phyloP scores from a whole-genome alignment of 345 rosid species.

The Eucalyptus victrix region DNA sequence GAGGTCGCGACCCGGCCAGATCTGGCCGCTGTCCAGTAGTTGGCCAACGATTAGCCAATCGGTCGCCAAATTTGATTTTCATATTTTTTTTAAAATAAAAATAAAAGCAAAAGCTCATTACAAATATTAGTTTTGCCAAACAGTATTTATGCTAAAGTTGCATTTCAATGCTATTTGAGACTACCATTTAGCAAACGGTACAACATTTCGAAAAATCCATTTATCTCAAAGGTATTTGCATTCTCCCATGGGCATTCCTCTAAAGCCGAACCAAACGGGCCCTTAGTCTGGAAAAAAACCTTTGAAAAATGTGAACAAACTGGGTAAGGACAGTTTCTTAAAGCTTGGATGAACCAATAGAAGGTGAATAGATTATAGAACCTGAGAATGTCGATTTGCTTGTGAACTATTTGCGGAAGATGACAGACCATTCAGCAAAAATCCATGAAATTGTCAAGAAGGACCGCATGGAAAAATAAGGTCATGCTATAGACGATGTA shows the following conservation, averaged over 20 bases:
- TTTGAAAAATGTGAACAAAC: neutral
- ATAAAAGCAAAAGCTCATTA: no score
- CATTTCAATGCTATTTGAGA: no score
- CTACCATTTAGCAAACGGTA: no score
- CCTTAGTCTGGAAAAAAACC: neutral
- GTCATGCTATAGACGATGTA: neutral
- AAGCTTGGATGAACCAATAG: neutral
- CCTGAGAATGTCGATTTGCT: neutral
- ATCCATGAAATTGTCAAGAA: neutral
- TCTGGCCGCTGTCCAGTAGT: accelerated
- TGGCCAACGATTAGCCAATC: accelerated
- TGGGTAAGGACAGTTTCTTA: neutral
- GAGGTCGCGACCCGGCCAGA: accelerated
- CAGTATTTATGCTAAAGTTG: no score
- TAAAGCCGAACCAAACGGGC: no score
- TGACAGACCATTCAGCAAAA: neutral
- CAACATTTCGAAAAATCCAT: no score
- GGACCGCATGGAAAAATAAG: neutral
- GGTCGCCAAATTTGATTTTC: accelerated
- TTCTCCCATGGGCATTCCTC: no score
- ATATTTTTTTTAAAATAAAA: no score
- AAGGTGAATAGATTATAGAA: neutral
- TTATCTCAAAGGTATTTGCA: no score
- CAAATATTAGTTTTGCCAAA: no score
- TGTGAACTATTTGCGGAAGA: neutral